Evolutionary conservation across 306 rosid species (phyloP), one percentile per base, ranked within the genome.

Genomic region (Rosa persica): DNA sequence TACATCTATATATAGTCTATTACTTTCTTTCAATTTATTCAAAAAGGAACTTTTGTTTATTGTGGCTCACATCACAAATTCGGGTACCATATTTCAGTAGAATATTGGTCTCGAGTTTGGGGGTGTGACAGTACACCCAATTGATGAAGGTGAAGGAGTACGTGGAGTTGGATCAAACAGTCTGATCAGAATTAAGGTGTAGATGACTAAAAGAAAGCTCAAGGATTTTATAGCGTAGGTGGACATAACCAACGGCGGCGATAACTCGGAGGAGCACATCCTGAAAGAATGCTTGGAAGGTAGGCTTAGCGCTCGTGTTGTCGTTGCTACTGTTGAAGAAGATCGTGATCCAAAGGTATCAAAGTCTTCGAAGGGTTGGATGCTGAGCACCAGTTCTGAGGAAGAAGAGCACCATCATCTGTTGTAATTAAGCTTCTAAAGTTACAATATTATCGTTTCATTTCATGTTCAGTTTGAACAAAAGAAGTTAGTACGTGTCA

Each of bases 221-320:
- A 20, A 75, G 58, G 86, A 86, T 72, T 42, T 88, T 47, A 67
- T 71, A 48, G 82, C 30, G 15, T 81, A 76, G 73, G 84, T 83
- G 64, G 81, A 81, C 54, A 44, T 46, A 30, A 79, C 55, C 61
- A 38, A 75, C 12, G 67, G 65, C 46, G 10, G 46, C 46, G 46
- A 8, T 43, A 70, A 72, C 0, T 27, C 30, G 10, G 16, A 62
- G 64, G 78, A 83, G 36, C 48, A 83, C 3, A 83, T 88, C 71
- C 38, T 86, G 51, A 55, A 67, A 36, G 86, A 83, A 48, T 88
- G 91, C 68, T 46, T 76, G 38, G 57, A 77, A 27, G 89, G 88
- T 16, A 81, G 72, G 80, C 51, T 86, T 40, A 52, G 8, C 27
- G 82, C 89, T 81, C 78, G 74, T 65, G 43, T 76, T 65, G 64